These are phyloP conservation scores for Ananas comosus DNA, from an alignment of 176 grass and related monocot species.

Conservation along the genomic window DNA sequence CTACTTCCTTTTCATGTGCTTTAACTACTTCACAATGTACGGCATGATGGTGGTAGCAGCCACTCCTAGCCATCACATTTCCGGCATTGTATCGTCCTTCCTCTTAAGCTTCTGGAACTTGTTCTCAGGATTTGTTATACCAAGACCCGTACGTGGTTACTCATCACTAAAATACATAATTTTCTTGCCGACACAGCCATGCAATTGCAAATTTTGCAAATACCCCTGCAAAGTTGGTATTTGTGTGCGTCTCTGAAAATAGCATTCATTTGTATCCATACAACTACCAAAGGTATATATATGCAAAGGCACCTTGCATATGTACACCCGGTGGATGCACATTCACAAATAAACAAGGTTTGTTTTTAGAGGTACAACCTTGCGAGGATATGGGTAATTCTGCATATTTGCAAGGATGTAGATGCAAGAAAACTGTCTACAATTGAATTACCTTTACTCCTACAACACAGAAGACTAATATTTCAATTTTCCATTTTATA, in stretches of 20 bases:
- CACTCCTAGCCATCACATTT: slow-evolving; percentile 54
- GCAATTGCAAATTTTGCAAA: too few relatives aligned
- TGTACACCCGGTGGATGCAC: too few relatives aligned
- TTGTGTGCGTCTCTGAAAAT: slow-evolving; percentile 1
- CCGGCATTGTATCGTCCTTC: slow-evolving; percentile 48
- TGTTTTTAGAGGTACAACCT: background rate
- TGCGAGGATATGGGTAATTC: background rate
- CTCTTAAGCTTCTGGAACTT: slow-evolving; percentile 64
- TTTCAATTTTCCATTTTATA: slow-evolving; percentile 10
- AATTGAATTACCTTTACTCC: background rate
- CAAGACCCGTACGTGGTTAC: slow-evolving; percentile 45
- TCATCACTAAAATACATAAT: background rate
- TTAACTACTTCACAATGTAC: slow-evolving; percentile 66
- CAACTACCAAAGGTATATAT: too few relatives aligned
- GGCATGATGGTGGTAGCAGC: slow-evolving; percentile 69
- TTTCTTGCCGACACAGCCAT: too few relatives aligned
- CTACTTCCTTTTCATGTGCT: slow-evolving; percentile 61
- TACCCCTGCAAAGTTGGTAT: background rate
- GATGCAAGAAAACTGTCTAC: background rate
- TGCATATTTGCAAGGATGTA: too few relatives aligned
- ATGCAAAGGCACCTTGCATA: too few relatives aligned
- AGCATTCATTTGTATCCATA: too few relatives aligned
- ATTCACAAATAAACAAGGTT: background rate
- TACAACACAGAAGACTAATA: background rate
- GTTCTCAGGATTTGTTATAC: slow-evolving; percentile 63